Evolutionary conservation across 352 stramenopile species (phyloP).

Genomic region (Globisporangium solare): DNA sequence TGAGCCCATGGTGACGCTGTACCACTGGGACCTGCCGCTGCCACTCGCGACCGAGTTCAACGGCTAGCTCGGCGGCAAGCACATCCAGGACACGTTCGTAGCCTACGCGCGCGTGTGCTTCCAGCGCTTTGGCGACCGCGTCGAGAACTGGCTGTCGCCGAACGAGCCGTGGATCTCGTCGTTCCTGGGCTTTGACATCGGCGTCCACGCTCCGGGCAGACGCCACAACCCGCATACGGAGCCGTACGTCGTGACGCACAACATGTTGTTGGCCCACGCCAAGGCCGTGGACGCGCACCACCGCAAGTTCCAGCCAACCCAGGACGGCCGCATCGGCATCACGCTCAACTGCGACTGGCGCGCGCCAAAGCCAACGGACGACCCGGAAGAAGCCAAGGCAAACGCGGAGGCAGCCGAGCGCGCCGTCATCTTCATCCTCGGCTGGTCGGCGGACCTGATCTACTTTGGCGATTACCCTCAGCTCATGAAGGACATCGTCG

Average conservation of each 20-base stretch:
- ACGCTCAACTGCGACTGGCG: conserved; percentile 89
- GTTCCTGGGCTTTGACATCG: conserved; percentile 83
- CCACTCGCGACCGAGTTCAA: conserved; percentile 76
- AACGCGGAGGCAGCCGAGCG: conserved; percentile 68
- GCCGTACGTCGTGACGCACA: conserved; percentile 84
- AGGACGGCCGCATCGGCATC: conserved; percentile 87
- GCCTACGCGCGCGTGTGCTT: conserved; percentile 91
- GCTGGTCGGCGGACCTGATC: conserved; percentile 92
- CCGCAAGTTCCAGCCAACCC: conserved; percentile 60
- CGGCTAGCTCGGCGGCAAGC: conserved; percentile 43
- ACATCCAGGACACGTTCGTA: conserved; percentile 62
- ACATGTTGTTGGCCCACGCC: conserved; percentile 88
- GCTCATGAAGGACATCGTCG: conserved; percentile 82
- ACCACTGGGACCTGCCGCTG: conserved; percentile 93
- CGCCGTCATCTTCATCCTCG: conserved; percentile 84
- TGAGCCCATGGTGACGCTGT: conserved; percentile 84
- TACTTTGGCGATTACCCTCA: conserved; percentile 91
- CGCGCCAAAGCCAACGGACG: conserved; percentile 54
- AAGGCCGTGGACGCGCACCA: conserved; percentile 80
- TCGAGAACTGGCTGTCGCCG: conserved; percentile 92
- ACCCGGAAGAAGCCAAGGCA: conserved; percentile 45
- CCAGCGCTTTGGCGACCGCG: conserved; percentile 85
- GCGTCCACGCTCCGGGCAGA: conserved; percentile 79
- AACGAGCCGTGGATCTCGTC: conserved; percentile 90
- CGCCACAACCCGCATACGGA: conserved; percentile 45